These are phyloP conservation scores for Podila clonocystis DNA, from an alignment of 192 early-diverging fungal species.

Conservation along the genomic window DNA sequence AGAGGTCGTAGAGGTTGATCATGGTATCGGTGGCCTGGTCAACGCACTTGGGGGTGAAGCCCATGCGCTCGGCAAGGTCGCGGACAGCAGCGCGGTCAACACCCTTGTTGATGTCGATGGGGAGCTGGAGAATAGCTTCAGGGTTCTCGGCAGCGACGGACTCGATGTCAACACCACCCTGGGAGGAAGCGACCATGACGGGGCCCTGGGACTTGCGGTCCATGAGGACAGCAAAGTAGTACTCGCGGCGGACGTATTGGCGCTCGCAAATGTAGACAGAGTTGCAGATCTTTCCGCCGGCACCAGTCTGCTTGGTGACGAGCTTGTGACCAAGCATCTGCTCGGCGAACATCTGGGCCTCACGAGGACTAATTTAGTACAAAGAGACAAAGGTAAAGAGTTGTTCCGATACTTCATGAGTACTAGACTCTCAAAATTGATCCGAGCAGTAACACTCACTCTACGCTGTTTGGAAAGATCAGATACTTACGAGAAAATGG, in stretches of 20 bases:
- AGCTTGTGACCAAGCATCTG: conserved; percentile 99
- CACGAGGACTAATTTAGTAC: conserved; percentile 70
- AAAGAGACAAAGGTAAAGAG: neutral
- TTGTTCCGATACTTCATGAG: too few relatives aligned
- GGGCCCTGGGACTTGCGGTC: conserved; percentile 96
- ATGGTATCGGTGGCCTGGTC: conserved; percentile 93
- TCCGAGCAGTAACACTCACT: too few relatives aligned
- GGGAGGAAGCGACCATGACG: conserved; percentile 94
- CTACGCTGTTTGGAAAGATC: too few relatives aligned
- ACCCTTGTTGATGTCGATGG: conserved; percentile 91
- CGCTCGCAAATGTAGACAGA: conserved; percentile 96
- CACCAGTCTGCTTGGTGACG: conserved; percentile 99
- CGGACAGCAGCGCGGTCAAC: conserved; percentile 78
- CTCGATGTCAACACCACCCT: conserved; percentile 99
- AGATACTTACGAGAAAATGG: conserved; percentile 84
- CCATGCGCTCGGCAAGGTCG: conserved; percentile 85
- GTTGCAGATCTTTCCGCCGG: conserved; percentile 93
- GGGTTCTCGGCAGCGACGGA: conserved; percentile 94
- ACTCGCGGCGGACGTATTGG: conserved; percentile 95
- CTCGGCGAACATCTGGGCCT: conserved; percentile 87
- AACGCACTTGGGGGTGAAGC: conserved; percentile 82
- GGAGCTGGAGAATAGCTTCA: conserved; percentile 93
- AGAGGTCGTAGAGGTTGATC: conserved; percentile 94
- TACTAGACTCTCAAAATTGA: too few relatives aligned
- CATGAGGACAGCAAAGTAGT: conserved; percentile 99